These are phyloP conservation scores for Dovyalis caffra DNA, from an alignment of 345 rosid species.

Conservation along the genomic window DNA sequence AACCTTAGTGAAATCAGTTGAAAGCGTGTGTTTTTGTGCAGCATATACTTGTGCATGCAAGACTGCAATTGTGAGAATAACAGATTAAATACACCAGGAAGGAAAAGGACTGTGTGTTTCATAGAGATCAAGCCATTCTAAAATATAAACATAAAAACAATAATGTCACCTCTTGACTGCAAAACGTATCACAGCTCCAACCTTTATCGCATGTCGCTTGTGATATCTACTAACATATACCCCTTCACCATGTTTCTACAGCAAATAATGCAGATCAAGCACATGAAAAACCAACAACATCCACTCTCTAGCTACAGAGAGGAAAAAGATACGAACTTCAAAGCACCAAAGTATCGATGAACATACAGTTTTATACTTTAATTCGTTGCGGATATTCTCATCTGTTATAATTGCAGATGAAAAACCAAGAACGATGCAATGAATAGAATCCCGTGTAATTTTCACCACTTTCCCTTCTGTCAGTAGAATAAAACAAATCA, in stretches of 20 bases:
- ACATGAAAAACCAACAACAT: background rate
- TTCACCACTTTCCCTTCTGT: conserved; percentile 80
- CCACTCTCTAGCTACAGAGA: background rate
- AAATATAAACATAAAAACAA: background rate
- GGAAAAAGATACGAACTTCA: background rate
- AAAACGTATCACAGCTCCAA: conserved; percentile 72
- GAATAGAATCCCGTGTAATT: conserved; percentile 65
- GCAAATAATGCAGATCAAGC: background rate
- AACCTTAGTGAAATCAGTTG: background rate
- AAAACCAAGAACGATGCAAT: conserved; percentile 75
- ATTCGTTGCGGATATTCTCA: conserved; percentile 67
- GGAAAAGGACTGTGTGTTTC: background rate
- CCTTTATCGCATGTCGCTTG: conserved; percentile 59
- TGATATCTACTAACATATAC: conserved; percentile 52
- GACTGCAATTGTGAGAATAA: too few relatives aligned
- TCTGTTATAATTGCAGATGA: conserved; percentile 67
- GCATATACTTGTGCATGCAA: background rate
- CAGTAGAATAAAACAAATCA: conserved; percentile 7
- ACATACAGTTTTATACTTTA: conserved; percentile 52
- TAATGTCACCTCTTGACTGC: conserved; percentile 66
- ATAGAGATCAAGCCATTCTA: background rate
- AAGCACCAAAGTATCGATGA: background rate
- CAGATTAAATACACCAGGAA: background rate
- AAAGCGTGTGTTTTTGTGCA: background rate
- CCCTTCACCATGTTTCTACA: conserved; percentile 56